A percentile compares a stretch with the other conserved stretches of the same genome.
phyloP scores from a whole-genome alignment of 2,329 filamentous ascomycete genomes.

The Cladosporium oxysporum region DNA sequence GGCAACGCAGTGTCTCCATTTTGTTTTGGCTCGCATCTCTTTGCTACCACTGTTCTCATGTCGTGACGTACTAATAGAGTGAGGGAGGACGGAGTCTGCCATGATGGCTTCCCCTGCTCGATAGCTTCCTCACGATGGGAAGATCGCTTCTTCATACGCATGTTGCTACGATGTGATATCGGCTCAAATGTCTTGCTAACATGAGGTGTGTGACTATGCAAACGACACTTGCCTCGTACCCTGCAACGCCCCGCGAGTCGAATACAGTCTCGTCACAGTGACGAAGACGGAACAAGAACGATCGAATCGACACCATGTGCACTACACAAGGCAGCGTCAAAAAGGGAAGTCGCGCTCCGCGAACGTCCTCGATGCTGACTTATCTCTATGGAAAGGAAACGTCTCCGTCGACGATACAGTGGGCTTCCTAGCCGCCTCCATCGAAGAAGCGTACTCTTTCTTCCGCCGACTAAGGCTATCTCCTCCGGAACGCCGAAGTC shows the following conservation, averaged over 20 bases:
- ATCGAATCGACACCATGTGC: slow-evolving; percentile 37
- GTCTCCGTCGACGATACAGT: neutral
- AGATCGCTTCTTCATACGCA: too few relatives aligned
- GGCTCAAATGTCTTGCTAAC: neutral
- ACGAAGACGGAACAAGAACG: slow-evolving; percentile 24
- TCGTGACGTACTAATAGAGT: neutral
- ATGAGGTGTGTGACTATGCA: neutral
- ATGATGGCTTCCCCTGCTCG: neutral
- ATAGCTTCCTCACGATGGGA: neutral
- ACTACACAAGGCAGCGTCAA: slow-evolving; percentile 36
- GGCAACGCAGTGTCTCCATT: neutral
- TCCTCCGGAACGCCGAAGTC: slow-evolving; percentile 12
- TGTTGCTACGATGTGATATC: too few relatives aligned
- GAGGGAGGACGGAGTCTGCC: too few relatives aligned
- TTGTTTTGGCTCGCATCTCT: neutral
- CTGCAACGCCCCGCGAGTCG: neutral
- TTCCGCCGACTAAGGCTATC: slow-evolving; percentile 18
- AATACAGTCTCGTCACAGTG: slow-evolving; percentile 27
- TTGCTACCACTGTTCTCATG: neutral
- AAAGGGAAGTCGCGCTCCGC: slow-evolving; percentile 25
- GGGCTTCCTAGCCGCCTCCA: slow-evolving; percentile 29
- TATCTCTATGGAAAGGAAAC: neutral
- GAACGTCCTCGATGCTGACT: neutral
- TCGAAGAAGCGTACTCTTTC: slow-evolving; percentile 32
- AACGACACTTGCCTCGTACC: slow-evolving; percentile 24